These are phyloP conservation scores for Anastatica hierochuntica DNA, from an alignment of 345 rosid species.

Conservation along the genomic window DNA sequence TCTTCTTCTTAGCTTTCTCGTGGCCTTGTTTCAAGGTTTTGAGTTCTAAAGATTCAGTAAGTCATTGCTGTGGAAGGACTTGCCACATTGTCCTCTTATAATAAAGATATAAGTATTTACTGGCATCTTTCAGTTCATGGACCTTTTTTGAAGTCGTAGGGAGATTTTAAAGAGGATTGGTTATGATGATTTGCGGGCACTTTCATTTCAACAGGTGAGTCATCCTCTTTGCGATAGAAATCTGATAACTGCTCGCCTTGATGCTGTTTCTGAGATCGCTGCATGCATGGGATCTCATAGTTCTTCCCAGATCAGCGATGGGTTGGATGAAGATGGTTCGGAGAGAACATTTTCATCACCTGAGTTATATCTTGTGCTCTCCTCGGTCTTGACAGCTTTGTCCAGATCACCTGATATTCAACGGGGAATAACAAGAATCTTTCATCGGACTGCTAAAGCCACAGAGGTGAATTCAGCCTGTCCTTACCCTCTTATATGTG, in stretches of 20 bases:
- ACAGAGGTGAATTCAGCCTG: conserved; percentile 50
- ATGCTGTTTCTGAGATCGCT: conserved; percentile 93
- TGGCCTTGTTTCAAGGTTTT: conserved; percentile 6
- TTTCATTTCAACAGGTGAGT: conserved; percentile 53
- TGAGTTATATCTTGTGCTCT: conserved; percentile 46
- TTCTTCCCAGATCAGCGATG: conserved; percentile 29
- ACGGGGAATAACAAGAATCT: conserved; percentile 94
- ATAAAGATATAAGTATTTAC: background rate
- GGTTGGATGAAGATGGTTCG: conserved; percentile 33
- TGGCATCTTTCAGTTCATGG: background rate
- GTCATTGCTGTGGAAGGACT: background rate
- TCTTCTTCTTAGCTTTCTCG: background rate
- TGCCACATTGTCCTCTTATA: background rate
- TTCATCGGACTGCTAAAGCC: conserved; percentile 81
- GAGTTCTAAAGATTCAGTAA: background rate
- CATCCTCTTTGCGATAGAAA: conserved; percentile 81
- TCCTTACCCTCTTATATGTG: conserved; percentile 8
- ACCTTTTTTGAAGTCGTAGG: background rate
- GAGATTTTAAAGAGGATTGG: background rate
- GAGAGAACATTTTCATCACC: conserved; percentile 30
- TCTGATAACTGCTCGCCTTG: conserved; percentile 86
- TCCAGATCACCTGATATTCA: conserved; percentile 80
- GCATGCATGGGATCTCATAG: conserved; percentile 62
- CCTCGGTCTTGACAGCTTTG: conserved; percentile 61
- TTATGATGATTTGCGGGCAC: background rate